Evolutionary conservation across 257 asterid genomes (phyloP), one percentile per base, ranked within the genome.

Genomic region (Cruciata laevipes): DNA sequence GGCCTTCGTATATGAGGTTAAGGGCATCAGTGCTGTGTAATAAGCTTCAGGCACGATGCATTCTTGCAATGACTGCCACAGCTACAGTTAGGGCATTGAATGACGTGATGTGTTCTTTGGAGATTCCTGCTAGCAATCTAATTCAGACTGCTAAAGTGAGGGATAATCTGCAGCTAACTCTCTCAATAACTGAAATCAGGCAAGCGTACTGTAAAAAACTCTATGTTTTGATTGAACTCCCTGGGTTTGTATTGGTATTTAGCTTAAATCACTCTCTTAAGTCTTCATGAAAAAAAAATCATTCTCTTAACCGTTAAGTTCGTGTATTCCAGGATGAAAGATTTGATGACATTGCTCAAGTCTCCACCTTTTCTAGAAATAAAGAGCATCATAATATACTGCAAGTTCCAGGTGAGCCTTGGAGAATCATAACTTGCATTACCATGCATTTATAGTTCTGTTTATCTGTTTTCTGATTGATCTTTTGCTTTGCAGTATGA

Each of bases 31-130:
- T 86, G 68, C 82, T 93, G 71, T 81, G 76, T 67, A 82, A 80
- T 61, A 86, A 63, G 80, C 90, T 90, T 69, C 83, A 79, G 72
- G 95, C 95, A 52, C 91, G 87, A 47, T 85, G 96, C 85, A 82
- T 93, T 83, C 95, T 93, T 73, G 97, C 99, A 49, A 93, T 93
- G 96, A 90, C 95, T 44, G 99, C 99, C 74, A 93, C 99, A 38
- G 97, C 95, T 71, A 93, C 99, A 69, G 79, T 82, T 66, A 86
- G 67, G 83, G 83, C 97, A 33, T 82, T 93, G 84, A 57, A 57
- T 42, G 85, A 87, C 24, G 86, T 93, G 62, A 90, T 93, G 99
- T 80, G 65, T 68, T 86, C 95, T 65, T 80, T 93, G 74, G 97
- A 93, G 68, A 93, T 93, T 74, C 87, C 95, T 72, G 75, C 82